phyloP scores from a whole-genome alignment of 2,329 filamentous ascomycete genomes.

The Arachnopeziza araneosa region DNA sequence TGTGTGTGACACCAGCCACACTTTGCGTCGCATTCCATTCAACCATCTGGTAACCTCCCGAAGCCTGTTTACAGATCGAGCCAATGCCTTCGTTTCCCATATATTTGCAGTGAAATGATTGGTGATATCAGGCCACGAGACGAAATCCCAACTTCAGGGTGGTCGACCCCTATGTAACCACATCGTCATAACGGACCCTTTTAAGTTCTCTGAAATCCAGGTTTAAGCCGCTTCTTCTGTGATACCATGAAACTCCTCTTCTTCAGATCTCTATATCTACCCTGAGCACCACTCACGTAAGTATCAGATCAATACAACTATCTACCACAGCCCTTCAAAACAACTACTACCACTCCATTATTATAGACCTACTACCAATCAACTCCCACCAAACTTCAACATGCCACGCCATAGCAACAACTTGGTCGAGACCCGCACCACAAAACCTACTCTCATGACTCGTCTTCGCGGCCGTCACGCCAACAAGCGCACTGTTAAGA shows the following conservation, averaged over 20 bases:
- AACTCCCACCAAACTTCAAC: constrained; percentile 4
- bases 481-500: constrained; percentile 28
- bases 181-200: neutral
- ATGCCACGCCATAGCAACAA: constrained; percentile 31
- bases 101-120: too few relatives aligned
- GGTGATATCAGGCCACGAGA: neutral
- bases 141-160: neutral
- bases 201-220: neutral
- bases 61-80: neutral
- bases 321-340: neutral
- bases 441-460: constrained; percentile 47
- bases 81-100: neutral
- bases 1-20: neutral
- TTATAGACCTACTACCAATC: neutral
- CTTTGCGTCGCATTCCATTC: neutral
- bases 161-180: neutral
- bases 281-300: neutral
- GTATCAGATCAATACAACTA: neutral
- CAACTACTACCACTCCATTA: neutral
- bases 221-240: constrained; percentile 1
- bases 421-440: constrained; percentile 30
- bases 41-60: neutral
- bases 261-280: neutral
- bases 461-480: constrained; percentile 42
- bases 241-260: neutral